Base-by-base conservation (phyloP, 352 stramenopile genomes). In the Phytophthora sp. region DNA sequence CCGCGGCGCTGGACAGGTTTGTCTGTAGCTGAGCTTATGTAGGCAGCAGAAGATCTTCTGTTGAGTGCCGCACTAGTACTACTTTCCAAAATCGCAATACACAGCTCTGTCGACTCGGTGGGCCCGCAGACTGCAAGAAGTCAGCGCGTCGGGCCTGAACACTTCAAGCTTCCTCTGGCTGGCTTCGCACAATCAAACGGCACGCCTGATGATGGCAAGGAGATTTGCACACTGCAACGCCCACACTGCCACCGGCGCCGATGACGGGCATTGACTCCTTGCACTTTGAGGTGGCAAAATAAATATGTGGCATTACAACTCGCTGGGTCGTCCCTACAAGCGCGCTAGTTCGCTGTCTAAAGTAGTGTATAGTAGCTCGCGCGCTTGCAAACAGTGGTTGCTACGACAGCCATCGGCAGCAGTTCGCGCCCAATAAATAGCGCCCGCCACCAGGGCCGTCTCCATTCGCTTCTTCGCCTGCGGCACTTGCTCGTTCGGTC, bases 1-100 rank as follows among this genome's bases (percentile, higher is more conserved):
- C 66, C 3, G 55, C 50, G 5, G 70, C 69, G 11, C 54, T 89
- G 18, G 43, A 32, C 10, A 42, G 18, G 23, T 74, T 84, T 44
- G 17, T 71, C 23, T 81, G 15, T 48, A 49, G 17, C 30, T 62
- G 44, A 44, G 20, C 24, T 11, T 12, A 24, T n/a, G n/a, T n/a
- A n/a, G n/a, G 13, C 26, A 9, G 37, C 7, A 21, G 26, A 8
- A 8, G 37, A 18, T 48, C 5, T 39, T 39, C 12, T 39, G 32
- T 39, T 20, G 32, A 20, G 32, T 11, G 20, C 12, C 30, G 4
- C 11, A 13, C 12, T 18, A 39, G 32, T n/a, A 1, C 32, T 20
- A 18, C 15, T n/a, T 39, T 18, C 8, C 15, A 39, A 39, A 39
- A 39, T 39, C 32, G 32, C 32, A 39, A 20, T 39, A 20, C 32